Evolutionary conservation across 306 rosid species (phyloP), one percentile per base, ranked within the genome.

Genomic region (Mucuna pruriens): DNA sequence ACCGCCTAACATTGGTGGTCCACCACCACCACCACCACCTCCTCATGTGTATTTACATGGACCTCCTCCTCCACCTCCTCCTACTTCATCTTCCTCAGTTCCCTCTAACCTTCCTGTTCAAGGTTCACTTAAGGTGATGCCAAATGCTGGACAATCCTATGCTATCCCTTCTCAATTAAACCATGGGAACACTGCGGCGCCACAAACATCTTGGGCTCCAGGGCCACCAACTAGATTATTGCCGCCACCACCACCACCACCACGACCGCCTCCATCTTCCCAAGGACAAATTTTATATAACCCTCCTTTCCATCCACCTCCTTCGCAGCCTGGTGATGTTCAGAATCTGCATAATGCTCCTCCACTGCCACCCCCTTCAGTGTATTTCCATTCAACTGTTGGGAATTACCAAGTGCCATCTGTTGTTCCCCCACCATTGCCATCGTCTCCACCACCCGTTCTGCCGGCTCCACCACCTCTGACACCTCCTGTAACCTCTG

Each of bases 251-350:
- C 85, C 29, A 0, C 89, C 81, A 11, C 85, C 82, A 8, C 83
- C 80, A 2, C 86, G 78, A 3, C 84, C 84, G 40, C 77, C 85
- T 52, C 25, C 86, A 11, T 76, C 77, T 48, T 85, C 87, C 23
- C 94, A 86, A 62, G 91, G 87, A 68, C 89, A 87, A 42, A 55
- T 78, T 49, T 63, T 86, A 54, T 84, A 86, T 79, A 85, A 77
- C 33, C 60, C 84, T 66, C 72, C 80, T 20, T 68, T 67, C 31
- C 71, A 49, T 74, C 82, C 76, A 2, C 81, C 80, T n/a, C 88
- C 80, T 60, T 82, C 65, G 10, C 88, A 68, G 25, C 82, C 84
- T n/a, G 86, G 84, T 77, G 88, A 81, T 44, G 22, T 75, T 75
- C 91, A 80, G 85, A 77, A 75, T 87, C 88, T 77, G 70, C 83